Evolutionary conservation across 1,284 basidiomycete genomes (phyloP).

Genomic region (Marasmius oreades): DNA sequence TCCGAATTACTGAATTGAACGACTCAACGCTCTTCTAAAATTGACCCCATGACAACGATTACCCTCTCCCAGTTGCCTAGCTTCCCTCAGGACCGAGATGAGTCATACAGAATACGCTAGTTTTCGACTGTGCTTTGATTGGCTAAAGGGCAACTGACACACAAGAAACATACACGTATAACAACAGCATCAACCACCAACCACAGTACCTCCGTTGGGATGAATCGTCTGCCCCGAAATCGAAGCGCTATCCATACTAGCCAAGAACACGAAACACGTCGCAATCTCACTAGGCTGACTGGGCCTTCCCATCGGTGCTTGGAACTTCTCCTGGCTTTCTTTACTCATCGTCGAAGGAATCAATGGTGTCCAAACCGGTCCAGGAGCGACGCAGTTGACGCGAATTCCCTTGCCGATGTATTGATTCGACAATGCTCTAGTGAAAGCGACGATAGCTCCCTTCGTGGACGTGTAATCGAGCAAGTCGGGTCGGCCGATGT

Average conservation of each 20-base stretch:
- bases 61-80: too few species aligned
- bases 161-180: too few species aligned
- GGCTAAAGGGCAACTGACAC: too few species aligned
- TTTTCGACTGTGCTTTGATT: too few species aligned
- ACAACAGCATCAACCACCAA: not conserved
- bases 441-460: conserved; percentile 15
- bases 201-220: not conserved
- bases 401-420: conserved; percentile 37
- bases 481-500: conserved; percentile 49
- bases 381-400: conserved; percentile 36
- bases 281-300: conserved; percentile 57
- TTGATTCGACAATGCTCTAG: conserved; percentile 45
- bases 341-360: conserved; percentile 48
- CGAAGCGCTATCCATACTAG: conserved; percentile 48
- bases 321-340: conserved; percentile 35
- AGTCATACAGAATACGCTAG: too few species aligned
- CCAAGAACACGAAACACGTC: conserved; percentile 51
- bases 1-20: too few species aligned
- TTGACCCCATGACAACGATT: too few species aligned
- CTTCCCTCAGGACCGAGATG: too few species aligned
- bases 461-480: conserved; percentile 39
- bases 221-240: conserved; percentile 24
- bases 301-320: conserved; percentile 45
- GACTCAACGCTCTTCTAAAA: too few species aligned
- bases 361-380: conserved; percentile 53